Evolutionary conservation across 2,329 filamentous ascomycete species (phyloP), one percentile per base, ranked within the genome.

Genomic region (Herpotrichia juniperi): DNA sequence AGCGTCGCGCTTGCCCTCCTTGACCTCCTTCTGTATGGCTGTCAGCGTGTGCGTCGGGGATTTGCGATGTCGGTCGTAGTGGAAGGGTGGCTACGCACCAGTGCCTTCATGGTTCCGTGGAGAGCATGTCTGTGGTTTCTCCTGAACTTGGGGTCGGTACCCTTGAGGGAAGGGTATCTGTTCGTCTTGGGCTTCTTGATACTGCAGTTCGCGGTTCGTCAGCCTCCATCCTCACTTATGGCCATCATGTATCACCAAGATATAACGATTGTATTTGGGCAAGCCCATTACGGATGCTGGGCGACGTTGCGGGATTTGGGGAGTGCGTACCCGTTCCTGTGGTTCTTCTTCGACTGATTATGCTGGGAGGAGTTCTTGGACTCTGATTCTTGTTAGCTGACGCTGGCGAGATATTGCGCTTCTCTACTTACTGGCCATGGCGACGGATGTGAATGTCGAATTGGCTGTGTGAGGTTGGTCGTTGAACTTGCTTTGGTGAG

Each of bases 131-230:
- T 91, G 86, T 99, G 94, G 87, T 99, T 99, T 83, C 94, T 89
- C 81, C 94, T 89, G 87, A 99, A 99, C 88, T 99, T 99, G 78
- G 94, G 93, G 83, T 99, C 94, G 79, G 91, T 94, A 74, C 94
- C 94, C 79, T 97, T 97, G 76, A 99, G 89, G 72, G 93, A 97
- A 67, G 94, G 94, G 85, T 99, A 99, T 85, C 94, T 87, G 82
- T 93, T 87, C 77, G 94, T 97, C 88, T 96, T 97, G 67, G 94
- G 94, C 90, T 97, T 97, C 90, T 97, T 97, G 87, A 99, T 99
- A 83, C 93, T 97, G 78, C 42, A 50, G 16, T 31, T 14, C 32
- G 25, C 31, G 14, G 26, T 40, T 44, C 46, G 24, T 51, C 19
- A 51, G 48, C 42, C 1, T 46, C 31, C 5, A 30, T 4, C 2